Conservation (phyloP, 352 stramenopile species). For the Stephanocyclus meneghinianus region DNA sequence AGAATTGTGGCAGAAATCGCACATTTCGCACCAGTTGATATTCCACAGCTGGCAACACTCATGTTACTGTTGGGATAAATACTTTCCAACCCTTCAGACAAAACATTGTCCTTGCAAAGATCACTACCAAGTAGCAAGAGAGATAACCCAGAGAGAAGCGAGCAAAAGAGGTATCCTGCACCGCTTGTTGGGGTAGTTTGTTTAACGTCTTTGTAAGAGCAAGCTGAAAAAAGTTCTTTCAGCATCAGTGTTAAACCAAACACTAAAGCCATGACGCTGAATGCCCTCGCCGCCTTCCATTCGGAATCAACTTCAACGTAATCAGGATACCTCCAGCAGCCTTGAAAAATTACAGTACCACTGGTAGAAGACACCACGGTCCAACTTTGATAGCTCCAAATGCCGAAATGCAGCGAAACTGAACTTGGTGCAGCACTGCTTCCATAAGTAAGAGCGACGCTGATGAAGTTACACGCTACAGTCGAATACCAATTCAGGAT, state of each 20-base stretch:
- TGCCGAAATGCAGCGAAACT: conserved; percentile 2
- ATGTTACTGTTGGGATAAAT: neutral
- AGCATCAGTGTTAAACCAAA: conserved; percentile 27
- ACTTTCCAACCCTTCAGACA: conserved; percentile 7
- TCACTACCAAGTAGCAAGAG: conserved; percentile 25
- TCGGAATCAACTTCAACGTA: conserved; percentile 21
- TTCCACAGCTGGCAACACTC: conserved; percentile 13
- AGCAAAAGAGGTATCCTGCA: conserved; percentile 7
- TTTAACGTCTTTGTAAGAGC: neutral
- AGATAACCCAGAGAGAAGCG: conserved; percentile 16
- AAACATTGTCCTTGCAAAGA: conserved; percentile 34
- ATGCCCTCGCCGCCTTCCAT: conserved; percentile 31
- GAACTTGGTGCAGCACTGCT: neutral
- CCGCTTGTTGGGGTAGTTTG: neutral
- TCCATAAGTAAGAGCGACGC: neutral
- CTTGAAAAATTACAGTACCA: conserved; percentile 11
- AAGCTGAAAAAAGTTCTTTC: conserved; percentile 13
- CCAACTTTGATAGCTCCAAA: conserved; percentile 9
- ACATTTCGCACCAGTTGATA: conserved; percentile 34
- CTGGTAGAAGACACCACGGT: neutral
- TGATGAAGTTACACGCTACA: neutral
- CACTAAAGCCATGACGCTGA: conserved; percentile 31
- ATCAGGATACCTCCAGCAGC: conserved; percentile 27
- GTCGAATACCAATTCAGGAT: conserved; percentile 7
- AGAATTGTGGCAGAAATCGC: conserved; percentile 37